phyloP scores from a whole-genome alignment of 2,329 filamentous ascomycete species.

The Xylaria sp. region DNA sequence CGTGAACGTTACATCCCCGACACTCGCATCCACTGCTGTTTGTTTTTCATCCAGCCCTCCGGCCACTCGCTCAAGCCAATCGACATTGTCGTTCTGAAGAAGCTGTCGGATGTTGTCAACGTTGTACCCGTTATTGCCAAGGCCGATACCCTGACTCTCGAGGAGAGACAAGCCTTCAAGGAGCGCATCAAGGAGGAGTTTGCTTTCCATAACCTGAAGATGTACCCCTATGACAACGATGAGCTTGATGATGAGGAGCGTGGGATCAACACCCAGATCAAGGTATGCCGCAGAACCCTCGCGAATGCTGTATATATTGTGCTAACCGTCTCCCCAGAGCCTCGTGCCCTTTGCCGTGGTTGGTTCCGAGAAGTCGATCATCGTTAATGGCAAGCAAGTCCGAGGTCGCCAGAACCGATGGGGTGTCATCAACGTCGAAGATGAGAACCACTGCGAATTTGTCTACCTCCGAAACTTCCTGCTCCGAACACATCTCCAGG shows the following conservation, averaged over 20 bases:
- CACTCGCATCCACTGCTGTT: slow-evolving; percentile 97
- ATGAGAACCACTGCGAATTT: slow-evolving; percentile 99
- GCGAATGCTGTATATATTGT: background rate
- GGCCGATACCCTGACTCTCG: slow-evolving; percentile 91
- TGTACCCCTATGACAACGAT: slow-evolving; percentile 99
- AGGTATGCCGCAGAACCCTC: slow-evolving; percentile 64
- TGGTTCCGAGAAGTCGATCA: slow-evolving; percentile 96
- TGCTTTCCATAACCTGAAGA: slow-evolving; percentile 98
- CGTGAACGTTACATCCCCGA: slow-evolving; percentile 99
- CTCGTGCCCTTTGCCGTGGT: slow-evolving; percentile 98
- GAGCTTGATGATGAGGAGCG: slow-evolving; percentile 98
- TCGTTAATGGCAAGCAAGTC: slow-evolving; percentile 96
- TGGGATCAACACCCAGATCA: slow-evolving; percentile 91
- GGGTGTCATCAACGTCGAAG: slow-evolving; percentile 99
- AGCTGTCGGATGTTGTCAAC: slow-evolving; percentile 98
- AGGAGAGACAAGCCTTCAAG: slow-evolving; percentile 97
- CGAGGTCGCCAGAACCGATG: slow-evolving; percentile 98
- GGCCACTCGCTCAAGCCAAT: slow-evolving; percentile 98
- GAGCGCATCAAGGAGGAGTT: slow-evolving; percentile 99
- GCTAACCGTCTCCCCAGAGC: slow-evolving; percentile 59
- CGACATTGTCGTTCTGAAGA: slow-evolving; percentile 99
- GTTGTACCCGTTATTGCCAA: slow-evolving; percentile 99
- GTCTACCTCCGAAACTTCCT: slow-evolving; percentile 98
- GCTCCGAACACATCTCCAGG: slow-evolving; percentile 95
- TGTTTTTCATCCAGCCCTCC: slow-evolving; percentile 99